Percentiles rank a stretch among this genome's conserved stretches.
Evolutionary conservation across 2,329 filamentous ascomycete species (phyloP).

Genomic region (Aspergillus amoenus): DNA sequence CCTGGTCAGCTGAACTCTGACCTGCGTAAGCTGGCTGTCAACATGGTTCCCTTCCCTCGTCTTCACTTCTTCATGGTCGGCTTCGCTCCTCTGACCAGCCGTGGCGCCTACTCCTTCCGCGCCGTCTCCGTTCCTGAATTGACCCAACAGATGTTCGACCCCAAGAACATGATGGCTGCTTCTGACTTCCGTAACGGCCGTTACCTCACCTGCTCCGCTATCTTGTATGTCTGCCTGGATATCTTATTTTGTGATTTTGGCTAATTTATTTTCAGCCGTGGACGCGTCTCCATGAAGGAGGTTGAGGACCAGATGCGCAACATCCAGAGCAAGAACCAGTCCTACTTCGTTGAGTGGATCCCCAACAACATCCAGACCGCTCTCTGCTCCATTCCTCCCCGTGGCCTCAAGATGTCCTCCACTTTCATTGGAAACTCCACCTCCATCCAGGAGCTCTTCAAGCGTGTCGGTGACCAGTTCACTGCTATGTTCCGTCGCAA

Average conservation of each 20-base stretch:
- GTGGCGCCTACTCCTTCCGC: slow-evolving; percentile 90
- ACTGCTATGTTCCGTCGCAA: slow-evolving; percentile 99
- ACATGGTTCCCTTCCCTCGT: slow-evolving; percentile 99
- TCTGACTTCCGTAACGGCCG: slow-evolving; percentile 99
- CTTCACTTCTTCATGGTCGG: slow-evolving; percentile 99
- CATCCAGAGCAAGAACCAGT: slow-evolving; percentile 99
- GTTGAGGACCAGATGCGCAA: slow-evolving; percentile 99
- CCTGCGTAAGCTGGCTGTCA: slow-evolving; percentile 97
- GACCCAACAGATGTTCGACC: slow-evolving; percentile 99
- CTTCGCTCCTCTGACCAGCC: slow-evolving; percentile 96
- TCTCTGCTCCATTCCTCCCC: slow-evolving; percentile 96
- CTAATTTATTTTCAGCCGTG: slow-evolving; percentile 63
- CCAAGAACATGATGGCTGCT: slow-evolving; percentile 99
- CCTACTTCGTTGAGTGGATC: slow-evolving; percentile 99
- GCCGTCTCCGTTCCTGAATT: slow-evolving; percentile 96
- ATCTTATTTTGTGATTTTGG: neutral
- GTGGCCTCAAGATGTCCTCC: slow-evolving; percentile 97
- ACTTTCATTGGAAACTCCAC: slow-evolving; percentile 99
- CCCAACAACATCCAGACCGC: slow-evolving; percentile 99
- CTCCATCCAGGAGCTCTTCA: slow-evolving; percentile 99
- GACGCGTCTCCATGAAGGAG: slow-evolving; percentile 99
- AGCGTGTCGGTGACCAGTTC: slow-evolving; percentile 99
- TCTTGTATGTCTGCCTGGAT: slow-evolving; percentile 64
- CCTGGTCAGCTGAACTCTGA: slow-evolving; percentile 99
- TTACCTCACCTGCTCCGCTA: slow-evolving; percentile 98